A percentile compares a stretch with the other conserved stretches of the same genome.
Conservation (phyloP, 805 yeast species). For the Alloascoidea hylecoeti region DNA sequence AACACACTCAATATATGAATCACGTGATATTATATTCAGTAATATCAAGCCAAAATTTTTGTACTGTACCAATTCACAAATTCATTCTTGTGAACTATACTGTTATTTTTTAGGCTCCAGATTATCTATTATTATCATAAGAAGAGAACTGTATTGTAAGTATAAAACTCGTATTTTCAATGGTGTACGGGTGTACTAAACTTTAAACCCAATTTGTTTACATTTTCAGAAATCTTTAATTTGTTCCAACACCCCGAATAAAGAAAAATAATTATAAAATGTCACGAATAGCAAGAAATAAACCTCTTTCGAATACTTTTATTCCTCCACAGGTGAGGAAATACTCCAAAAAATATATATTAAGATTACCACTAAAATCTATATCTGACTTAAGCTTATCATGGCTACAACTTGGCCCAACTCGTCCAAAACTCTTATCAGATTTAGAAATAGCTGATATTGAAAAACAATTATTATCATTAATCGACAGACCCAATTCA, state of each 20-base stretch:
- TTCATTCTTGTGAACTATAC: too few relatives aligned
- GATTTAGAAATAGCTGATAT: constrained; percentile 4
- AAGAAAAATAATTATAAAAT: too few relatives aligned
- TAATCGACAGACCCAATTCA: constrained; percentile 7
- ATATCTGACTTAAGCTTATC: constrained; percentile 17
- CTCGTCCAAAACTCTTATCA: constrained; percentile 14
- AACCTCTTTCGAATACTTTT: constrained; percentile 20
- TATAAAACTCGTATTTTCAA: too few relatives aligned
- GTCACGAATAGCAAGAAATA: constrained; percentile 11
- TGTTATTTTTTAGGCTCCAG: too few relatives aligned
- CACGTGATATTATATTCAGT: not conserved
- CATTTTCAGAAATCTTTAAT: too few relatives aligned
- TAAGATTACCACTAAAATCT: constrained; percentile 15
- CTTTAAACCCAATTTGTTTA: too few relatives aligned
- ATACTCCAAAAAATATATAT: constrained; percentile 13
- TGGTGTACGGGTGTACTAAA: too few relatives aligned
- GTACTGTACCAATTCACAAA: too few relatives aligned
- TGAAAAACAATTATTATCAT: constrained; percentile 2
- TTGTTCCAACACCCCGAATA: too few relatives aligned
- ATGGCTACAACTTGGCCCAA: constrained; percentile 18
- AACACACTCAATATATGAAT: not conserved
- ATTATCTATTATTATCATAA: too few relatives aligned
- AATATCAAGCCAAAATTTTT: too few relatives aligned
- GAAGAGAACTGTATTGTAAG: too few relatives aligned
- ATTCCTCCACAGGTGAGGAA: constrained; percentile 16